These are phyloP conservation scores for Globisporangium camurandrum DNA, from an alignment of 352 stramenopile genomes.

Conservation along the genomic window DNA sequence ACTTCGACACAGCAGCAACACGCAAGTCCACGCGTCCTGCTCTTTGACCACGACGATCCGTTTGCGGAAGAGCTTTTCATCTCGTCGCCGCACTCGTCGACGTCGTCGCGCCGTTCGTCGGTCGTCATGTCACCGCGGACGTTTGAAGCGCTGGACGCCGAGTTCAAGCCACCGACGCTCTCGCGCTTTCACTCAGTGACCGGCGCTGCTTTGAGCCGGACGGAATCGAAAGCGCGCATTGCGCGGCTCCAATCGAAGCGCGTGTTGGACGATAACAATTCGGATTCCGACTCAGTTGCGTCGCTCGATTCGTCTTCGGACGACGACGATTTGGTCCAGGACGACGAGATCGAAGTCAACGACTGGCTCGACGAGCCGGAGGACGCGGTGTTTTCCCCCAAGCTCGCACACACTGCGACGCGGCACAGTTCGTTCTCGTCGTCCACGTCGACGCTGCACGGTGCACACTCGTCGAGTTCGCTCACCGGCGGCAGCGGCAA, in stretches of 20 bases:
- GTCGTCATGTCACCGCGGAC: conserved; percentile 15
- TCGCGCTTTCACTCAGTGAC: conserved; percentile 10
- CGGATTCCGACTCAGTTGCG: conserved; percentile 24
- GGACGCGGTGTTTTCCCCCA: conserved; percentile 48
- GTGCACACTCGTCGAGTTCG: conserved; percentile 24
- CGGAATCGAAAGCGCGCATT: conserved; percentile 16
- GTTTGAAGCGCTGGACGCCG: conserved; percentile 14
- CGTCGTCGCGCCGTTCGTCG: conserved; percentile 13
- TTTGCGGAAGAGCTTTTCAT: conserved; percentile 11
- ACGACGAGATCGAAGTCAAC: conserved; percentile 53
- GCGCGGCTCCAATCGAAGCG: conserved; percentile 11
- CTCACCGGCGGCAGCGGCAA: conserved; percentile 19
- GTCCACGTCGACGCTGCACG: conserved; percentile 29
- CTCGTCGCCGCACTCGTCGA: conserved; percentile 9
- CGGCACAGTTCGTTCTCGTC: conserved; percentile 49
- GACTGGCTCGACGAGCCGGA: conserved; percentile 76
- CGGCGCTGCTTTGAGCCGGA: conserved; percentile 5
- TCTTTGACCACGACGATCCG: conserved; percentile 8
- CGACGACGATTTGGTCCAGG: conserved; percentile 25
- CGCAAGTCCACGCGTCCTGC: conserved; percentile 3
- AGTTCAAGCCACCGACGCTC: conserved; percentile 16
- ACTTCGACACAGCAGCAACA: too few relatives aligned
- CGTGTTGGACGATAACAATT: conserved; percentile 31
- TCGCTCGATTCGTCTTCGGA: conserved; percentile 22
- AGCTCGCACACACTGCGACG: conserved; percentile 14